phyloP scores from a whole-genome alignment of 2,329 filamentous ascomycete genomes.

The Colletotrichum cordylinicola region DNA sequence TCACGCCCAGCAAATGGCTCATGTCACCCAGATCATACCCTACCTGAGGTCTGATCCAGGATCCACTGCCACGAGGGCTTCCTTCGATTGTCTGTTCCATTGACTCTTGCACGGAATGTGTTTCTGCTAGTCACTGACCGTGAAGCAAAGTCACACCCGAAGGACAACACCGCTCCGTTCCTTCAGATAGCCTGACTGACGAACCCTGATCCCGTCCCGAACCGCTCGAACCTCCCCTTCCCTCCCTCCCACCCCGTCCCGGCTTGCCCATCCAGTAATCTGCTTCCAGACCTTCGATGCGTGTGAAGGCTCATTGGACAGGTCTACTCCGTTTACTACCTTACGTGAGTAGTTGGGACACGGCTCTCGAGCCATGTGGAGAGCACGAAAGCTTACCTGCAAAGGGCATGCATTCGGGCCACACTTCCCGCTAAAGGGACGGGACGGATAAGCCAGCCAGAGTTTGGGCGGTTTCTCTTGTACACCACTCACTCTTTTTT shows the following conservation, averaged over 20 bases:
- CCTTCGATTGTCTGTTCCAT: background rate
- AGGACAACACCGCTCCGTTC: background rate
- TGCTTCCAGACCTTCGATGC: background rate
- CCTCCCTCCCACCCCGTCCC: background rate
- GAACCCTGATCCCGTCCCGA: background rate
- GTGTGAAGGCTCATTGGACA: background rate
- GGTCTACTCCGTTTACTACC: background rate
- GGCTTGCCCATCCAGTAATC: background rate
- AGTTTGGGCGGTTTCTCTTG: background rate
- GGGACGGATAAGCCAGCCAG: background rate
- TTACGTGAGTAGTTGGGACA: background rate
- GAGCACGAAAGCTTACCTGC: background rate
- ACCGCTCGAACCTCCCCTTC: background rate
- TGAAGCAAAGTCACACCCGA: background rate
- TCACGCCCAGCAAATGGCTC: background rate
- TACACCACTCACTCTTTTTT: background rate
- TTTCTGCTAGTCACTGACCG: background rate
- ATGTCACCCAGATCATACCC: background rate
- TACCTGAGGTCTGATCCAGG: background rate
- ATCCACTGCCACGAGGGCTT: slow-evolving; percentile 4
- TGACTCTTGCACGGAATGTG: background rate
- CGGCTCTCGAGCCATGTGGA: background rate
- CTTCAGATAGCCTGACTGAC: background rate
- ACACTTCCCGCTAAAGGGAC: background rate
- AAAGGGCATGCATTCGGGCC: background rate